phyloP scores from a whole-genome alignment of 768 basidiomycete species.

The Amanita pallidorosea region DNA sequence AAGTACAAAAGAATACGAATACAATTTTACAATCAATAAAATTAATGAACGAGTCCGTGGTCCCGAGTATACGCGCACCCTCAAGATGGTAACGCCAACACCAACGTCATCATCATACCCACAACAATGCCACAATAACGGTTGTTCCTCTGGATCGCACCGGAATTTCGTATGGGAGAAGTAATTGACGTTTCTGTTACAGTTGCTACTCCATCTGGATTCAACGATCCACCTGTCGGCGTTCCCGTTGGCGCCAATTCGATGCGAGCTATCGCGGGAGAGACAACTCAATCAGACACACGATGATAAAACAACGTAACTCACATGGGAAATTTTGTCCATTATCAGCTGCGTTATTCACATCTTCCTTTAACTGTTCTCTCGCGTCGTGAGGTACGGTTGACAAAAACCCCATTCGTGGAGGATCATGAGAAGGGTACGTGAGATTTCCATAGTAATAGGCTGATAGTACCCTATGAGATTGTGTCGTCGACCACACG shows the following conservation, averaged over 20 bases:
- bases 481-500: neutral
- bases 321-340: neutral
- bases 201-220: neutral
- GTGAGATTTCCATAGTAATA: slow-evolving; percentile 68
- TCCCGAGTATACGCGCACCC: no score
- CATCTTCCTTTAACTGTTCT: slow-evolving; percentile 13
- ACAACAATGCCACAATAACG: no score
- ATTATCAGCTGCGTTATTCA: neutral
- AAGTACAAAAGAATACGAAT: no score
- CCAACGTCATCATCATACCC: no score
- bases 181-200: neutral
- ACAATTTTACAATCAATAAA: no score
- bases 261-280: neutral
- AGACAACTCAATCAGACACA: neutral
- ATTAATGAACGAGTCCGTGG: no score
- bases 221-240: neutral
- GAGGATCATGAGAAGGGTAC: slow-evolving; percentile 55
- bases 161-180: neutral
- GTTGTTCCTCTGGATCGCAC: neutral
- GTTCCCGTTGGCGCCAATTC: neutral
- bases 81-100: no score
- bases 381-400: slow-evolving; percentile 52
- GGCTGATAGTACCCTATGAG: slow-evolving; percentile 44
- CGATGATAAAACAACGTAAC: neutral
- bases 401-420: slow-evolving; percentile 62